Evolutionary conservation across 495 filamentous ascomycete genomes (phyloP).

Genomic region (Opeltia flavorubescens): DNA sequence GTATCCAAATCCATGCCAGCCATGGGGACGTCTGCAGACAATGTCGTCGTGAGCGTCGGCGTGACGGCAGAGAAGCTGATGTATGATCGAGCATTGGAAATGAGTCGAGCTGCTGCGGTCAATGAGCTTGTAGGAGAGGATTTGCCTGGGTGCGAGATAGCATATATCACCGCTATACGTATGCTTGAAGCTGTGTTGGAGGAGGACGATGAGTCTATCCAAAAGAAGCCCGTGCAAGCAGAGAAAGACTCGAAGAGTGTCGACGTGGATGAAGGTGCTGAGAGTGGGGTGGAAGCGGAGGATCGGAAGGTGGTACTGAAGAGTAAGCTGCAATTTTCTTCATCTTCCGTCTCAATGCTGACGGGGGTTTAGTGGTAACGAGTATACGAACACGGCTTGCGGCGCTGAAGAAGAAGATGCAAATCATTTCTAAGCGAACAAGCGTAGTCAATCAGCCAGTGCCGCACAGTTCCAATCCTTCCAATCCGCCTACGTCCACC

Average conservation of each 20-base stretch:
- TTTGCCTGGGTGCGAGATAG: constrained; percentile 77
- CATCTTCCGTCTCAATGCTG: constrained; percentile 13
- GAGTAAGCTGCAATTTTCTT: constrained; percentile 32
- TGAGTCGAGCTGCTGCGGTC: constrained; percentile 87
- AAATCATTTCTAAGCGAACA: constrained; percentile 35
- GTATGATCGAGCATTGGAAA: constrained; percentile 94
- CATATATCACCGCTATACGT: constrained; percentile 77
- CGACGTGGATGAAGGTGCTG: constrained; percentile 28
- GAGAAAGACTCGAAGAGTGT: constrained; percentile 27
- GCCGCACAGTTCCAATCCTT: too few relatives aligned
- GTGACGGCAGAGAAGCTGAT: constrained; percentile 92
- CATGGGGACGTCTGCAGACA: constrained; percentile 42
- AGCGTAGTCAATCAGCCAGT: constrained; percentile 14
- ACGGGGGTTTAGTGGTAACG: constrained; percentile 35
- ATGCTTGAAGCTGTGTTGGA: constrained; percentile 94
- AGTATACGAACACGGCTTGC: constrained; percentile 42
- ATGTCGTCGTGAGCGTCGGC: constrained; percentile 52
- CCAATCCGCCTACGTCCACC: constrained; percentile 10
- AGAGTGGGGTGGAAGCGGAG: constrained; percentile 51
- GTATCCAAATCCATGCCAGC: constrained; percentile 31
- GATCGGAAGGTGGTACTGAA: constrained; percentile 61
- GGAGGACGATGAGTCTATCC: constrained; percentile 51
- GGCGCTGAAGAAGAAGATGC: constrained; percentile 42
- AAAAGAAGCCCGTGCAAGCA: constrained; percentile 19
- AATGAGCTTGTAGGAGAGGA: constrained; percentile 90